Conservation (phyloP, 768 basidiomycete genomes). For the Sistotremastrum suecicum region DNA sequence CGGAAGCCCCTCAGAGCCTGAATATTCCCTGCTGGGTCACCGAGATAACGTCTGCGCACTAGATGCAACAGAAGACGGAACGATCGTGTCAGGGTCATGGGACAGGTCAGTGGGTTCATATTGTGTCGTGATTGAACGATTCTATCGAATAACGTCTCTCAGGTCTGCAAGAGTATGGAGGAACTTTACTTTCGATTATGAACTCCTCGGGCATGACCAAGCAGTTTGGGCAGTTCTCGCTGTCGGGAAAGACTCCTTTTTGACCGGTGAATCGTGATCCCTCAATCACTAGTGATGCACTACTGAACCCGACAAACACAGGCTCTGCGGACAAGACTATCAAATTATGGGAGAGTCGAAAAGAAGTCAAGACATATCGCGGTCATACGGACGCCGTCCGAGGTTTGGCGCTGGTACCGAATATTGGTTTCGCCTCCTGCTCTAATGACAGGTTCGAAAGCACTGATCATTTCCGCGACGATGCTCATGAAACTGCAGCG, state of each 20-base stretch:
- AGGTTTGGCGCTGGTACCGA: conserved; percentile 62
- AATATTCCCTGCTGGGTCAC: conserved; percentile 78
- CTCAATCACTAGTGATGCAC: background rate
- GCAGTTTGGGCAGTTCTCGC: conserved; percentile 90
- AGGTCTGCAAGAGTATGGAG: conserved; percentile 95
- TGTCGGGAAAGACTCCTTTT: conserved; percentile 55
- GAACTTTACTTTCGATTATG: conserved; percentile 54
- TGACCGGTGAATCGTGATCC: conserved; percentile 50
- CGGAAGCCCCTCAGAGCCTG: conserved; percentile 46
- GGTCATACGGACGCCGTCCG: conserved; percentile 92
- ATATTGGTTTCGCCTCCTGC: conserved; percentile 89
- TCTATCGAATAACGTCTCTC: conserved; percentile 1
- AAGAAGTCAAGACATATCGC: conserved; percentile 55
- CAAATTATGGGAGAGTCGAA: conserved; percentile 73
- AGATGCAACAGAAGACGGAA: conserved; percentile 50
- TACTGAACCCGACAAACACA: conserved; percentile 16
- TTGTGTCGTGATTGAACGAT: background rate
- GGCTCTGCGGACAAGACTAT: conserved; percentile 94
- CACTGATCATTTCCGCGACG: background rate
- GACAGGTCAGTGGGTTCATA: conserved; percentile 52
- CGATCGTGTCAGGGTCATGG: conserved; percentile 92
- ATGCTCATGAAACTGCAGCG: conserved; percentile 29
- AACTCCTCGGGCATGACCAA: conserved; percentile 75
- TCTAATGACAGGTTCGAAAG: conserved; percentile 74
- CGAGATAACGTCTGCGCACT: conserved; percentile 82